phyloP scores from a whole-genome alignment of 345 rosid species.

The Clausena lansium region DNA sequence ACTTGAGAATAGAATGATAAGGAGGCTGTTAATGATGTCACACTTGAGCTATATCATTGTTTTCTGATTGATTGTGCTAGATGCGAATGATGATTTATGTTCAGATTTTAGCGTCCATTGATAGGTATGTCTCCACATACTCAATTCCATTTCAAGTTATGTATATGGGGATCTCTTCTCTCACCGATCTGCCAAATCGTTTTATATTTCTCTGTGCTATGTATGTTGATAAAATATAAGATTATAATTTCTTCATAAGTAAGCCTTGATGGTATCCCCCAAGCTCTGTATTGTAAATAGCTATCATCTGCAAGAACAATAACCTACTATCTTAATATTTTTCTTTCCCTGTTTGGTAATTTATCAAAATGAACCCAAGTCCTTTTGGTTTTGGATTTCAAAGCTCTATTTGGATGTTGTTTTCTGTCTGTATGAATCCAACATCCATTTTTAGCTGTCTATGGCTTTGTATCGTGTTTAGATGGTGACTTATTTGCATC shows the following conservation, averaged over 20 bases:
- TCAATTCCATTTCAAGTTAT: not conserved
- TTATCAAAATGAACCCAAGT: no score
- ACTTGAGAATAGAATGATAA: not conserved
- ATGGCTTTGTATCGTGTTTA: not conserved
- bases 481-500: not conserved
- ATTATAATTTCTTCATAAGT: no score
- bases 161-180: no score
- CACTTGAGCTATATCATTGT: not conserved
- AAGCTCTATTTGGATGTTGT: not conserved
- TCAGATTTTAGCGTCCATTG: not conserved
- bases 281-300: not conserved
- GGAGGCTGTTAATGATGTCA: not conserved
- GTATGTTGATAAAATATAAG: no score
- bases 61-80: not conserved
- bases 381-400: not conserved
- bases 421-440: no score
- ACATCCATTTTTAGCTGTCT: not conserved
- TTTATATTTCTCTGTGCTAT: not conserved
- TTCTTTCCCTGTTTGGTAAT: not conserved
- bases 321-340: not conserved
- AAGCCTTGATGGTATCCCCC: not conserved
- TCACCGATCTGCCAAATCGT: not conserved
- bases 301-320: not conserved
- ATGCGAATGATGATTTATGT: not conserved
- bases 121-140: not conserved